These are phyloP conservation scores for Lotus japonicus DNA, from an alignment of 306 rosid genomes.

Conservation along the genomic window DNA sequence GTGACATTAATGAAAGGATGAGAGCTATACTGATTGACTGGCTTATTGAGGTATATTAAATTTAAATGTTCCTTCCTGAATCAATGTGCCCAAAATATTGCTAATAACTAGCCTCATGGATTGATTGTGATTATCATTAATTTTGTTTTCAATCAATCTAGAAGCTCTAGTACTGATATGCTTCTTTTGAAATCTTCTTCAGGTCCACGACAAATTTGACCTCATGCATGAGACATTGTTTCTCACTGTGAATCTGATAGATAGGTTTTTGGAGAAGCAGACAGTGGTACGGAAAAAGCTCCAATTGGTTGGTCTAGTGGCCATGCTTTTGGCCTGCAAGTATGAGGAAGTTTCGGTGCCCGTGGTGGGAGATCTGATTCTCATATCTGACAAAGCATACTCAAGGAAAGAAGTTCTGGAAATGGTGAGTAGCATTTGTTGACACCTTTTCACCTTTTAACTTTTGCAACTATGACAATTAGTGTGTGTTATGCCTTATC, in stretches of 20 bases:
- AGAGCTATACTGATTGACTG: conserved; percentile 92
- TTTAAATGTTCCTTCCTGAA: conserved; percentile 4
- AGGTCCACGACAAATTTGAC: conserved; percentile 97
- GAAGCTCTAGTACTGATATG: neutral
- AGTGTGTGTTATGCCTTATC: too few relatives aligned
- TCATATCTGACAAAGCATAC: conserved; percentile 90
- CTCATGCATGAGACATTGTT: conserved; percentile 89
- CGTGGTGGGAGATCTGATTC: conserved; percentile 75
- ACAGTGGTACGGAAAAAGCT: conserved; percentile 79
- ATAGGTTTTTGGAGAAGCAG: conserved; percentile 66
- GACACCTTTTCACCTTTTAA: too few relatives aligned
- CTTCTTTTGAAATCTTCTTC: conserved; percentile 20
- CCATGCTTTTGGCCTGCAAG: conserved; percentile 97
- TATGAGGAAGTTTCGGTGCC: conserved; percentile 97
- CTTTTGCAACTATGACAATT: too few relatives aligned
- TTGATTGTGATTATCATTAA: neutral
- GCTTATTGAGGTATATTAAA: conserved; percentile 78
- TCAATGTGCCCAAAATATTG: conserved; percentile 12
- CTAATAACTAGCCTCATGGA: conserved; percentile 15
- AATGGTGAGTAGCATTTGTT: conserved; percentile 70
- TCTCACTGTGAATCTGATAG: conserved; percentile 73
- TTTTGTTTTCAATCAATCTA: neutral
- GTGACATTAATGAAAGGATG: conserved; percentile 92
- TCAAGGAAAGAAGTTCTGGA: conserved; percentile 71
- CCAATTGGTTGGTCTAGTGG: conserved; percentile 93